These are phyloP conservation scores for Lyophyllum decastes DNA, from an alignment of 768 basidiomycete genomes.

Conservation along the genomic window DNA sequence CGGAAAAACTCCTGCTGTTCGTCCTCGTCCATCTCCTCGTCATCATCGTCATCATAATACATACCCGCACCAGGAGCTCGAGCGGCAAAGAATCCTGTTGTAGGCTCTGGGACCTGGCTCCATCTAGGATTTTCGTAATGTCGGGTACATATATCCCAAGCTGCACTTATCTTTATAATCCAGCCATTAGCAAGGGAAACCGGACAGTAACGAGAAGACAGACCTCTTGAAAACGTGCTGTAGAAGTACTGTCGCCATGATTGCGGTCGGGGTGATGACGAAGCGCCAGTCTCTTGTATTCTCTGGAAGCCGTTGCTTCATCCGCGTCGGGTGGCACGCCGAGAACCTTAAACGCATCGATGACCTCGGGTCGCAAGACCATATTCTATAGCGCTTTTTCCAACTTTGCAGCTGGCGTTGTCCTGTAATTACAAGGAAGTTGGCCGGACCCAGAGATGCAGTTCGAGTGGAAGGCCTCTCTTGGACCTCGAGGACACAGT, in stretches of 20 bases:
- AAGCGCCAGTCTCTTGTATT: slow-evolving; percentile 32
- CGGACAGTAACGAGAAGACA: slow-evolving; percentile 4
- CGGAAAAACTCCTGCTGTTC: slow-evolving; percentile 31
- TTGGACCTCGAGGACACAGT: slow-evolving; percentile 15
- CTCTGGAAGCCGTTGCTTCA: slow-evolving; percentile 23
- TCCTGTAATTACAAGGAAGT: background rate
- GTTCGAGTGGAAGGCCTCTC: slow-evolving; percentile 2
- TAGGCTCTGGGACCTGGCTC: slow-evolving; percentile 20
- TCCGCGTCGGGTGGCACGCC: slow-evolving; percentile 26
- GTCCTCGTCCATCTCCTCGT: slow-evolving; percentile 29
- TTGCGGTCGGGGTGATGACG: slow-evolving; percentile 37
- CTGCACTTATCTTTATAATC: slow-evolving; percentile 32
- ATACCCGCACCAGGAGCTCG: background rate
- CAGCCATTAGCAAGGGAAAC: slow-evolving; percentile 11
- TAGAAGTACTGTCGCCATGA: slow-evolving; percentile 30
- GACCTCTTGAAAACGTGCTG: slow-evolving; percentile 36
- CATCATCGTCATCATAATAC: slow-evolving; percentile 17
- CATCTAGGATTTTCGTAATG: slow-evolving; percentile 36
- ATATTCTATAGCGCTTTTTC: slow-evolving; percentile 7
- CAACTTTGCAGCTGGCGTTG: background rate
- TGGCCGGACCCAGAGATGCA: background rate
- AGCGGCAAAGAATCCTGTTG: background rate
- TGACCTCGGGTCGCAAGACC: slow-evolving; percentile 26
- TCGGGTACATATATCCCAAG: slow-evolving; percentile 33
- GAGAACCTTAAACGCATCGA: slow-evolving; percentile 29